Base-by-base conservation (phyloP, 441 rosid genomes). In the Capsella rubella region DNA sequence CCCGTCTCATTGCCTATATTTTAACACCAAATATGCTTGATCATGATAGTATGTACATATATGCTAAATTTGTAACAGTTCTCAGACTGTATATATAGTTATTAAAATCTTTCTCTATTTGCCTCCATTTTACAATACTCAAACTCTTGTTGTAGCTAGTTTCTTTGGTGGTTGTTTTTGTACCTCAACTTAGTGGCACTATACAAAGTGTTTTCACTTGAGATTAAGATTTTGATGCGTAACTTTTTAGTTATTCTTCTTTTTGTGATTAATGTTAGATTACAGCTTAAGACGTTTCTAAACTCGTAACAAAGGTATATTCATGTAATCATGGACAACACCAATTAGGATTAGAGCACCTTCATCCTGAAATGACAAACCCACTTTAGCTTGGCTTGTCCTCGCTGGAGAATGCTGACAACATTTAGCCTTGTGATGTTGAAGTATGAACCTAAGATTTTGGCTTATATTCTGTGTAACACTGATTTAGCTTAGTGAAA, bases 111-210 rank as follows among this genome's bases (percentile, higher is more conserved):
- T 13, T 51, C 14, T 60, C n/a, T 52, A 29, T 18, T 29, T 67
- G 52, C 32, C 21, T 43, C 45, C 34, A 43, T 4, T 49, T 11
- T 4, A 61, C 61, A 40, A 3, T 40, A 51, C 45, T 51, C 15
- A 52, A 53, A 53, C 35, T 72, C 6, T 16, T 62, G 28, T 31
- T 18, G 18, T 53, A 72, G 46, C 75, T 59, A 49, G 58, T 25
- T 35, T 47, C 9, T 7, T 59, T 59, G 29, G 29, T 35, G n/a
- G 40, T 15, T 49, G 13, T 21, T 69, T 29, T 16, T 16, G 8
- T 12, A 13, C 8, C 5, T 29, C 21, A 56, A 69, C 7, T 42
- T 42, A 42, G n/a, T 42, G n/a, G 15, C 15, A 12, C 46, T 42
- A 42, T 5, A 42, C 46, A 27, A 46, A 53, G 28, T 62, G 35